These are phyloP conservation scores for Vigna reflexopilosa DNA, from an alignment of 306 rosid species.

Conservation along the genomic window DNA sequence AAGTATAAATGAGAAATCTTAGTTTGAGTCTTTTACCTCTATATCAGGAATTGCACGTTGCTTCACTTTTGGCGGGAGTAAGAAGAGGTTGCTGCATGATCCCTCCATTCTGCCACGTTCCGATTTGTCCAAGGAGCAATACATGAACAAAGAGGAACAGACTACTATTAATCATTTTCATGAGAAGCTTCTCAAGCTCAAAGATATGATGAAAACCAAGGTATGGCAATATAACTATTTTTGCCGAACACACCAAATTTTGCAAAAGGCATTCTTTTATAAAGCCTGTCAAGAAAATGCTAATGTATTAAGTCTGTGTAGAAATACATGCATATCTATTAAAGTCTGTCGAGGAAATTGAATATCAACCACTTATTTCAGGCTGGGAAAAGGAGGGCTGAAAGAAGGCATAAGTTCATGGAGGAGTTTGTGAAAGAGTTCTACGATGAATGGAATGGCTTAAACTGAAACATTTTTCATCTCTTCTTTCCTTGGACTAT, in stretches of 20 bases:
- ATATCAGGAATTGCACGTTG: conserved; percentile 88
- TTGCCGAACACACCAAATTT: not conserved
- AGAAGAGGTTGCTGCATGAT: conserved; percentile 71
- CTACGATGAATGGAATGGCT: conserved; percentile 84
- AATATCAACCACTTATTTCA: conserved; percentile 50
- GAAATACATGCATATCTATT: not conserved
- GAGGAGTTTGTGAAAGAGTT: conserved; percentile 82
- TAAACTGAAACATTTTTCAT: conserved; percentile 43
- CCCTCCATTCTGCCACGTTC: conserved; percentile 72
- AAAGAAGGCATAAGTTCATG: conserved; percentile 89
- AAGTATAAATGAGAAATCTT: conserved; percentile 16
- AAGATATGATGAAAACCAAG: conserved; percentile 92
- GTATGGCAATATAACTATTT: conserved; percentile 41
- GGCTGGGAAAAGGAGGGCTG: conserved; percentile 91
- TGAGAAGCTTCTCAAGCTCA: conserved; percentile 93
- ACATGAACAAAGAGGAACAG: conserved; percentile 79
- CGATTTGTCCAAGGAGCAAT: conserved; percentile 69
- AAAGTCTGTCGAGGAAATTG: conserved; percentile 11
- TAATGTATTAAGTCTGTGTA: conserved; percentile 4
- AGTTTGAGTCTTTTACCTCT: not conserved
- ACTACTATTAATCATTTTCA: conserved; percentile 88
- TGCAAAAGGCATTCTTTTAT: not conserved
- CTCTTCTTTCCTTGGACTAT: not conserved
- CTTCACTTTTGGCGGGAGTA: conserved; percentile 93
- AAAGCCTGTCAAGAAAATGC: conserved; percentile 23